Base-by-base conservation (phyloP, 176 grass and related monocot species). In the Elymus sibiricus region DNA sequence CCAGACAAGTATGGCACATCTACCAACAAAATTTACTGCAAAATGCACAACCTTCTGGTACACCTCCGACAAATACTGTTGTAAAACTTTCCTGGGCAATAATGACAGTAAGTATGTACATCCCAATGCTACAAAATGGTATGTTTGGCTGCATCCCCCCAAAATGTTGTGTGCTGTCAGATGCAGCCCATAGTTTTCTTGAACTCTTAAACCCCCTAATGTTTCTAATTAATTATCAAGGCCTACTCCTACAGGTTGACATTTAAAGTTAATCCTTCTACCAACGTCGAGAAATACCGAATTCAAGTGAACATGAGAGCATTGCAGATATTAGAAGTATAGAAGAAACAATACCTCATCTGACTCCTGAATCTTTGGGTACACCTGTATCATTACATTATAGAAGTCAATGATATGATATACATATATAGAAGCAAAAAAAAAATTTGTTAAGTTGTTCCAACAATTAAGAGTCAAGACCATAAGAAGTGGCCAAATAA, bases 281-380 rank as follows among this genome's bases (percentile, higher is more conserved):
- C 61, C 10, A 67, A 85, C 51, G 35, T 89, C 29, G 8, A 31
- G 28, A 80, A 76, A 59, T 60, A 67, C 21, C 5, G 81, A 39
- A 81, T 42, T 69, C 38, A 74, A 79, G 3, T 90, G 35, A 61
- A 78, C 15, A 5, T 65, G 13, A 51, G 4, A 80, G 2, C 16
- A 31, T 53, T 58, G 35, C 12, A 68, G 10, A 71, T 62, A 85
- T 77, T 28, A 81, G 40, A 64, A 68, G 38, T 25, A 70, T 16
- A 80, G 59, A 79, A 60, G 21, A 10, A 79, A 49, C 69, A 59
- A 39, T 61, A 95, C 96, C 93, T 98, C 96, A 75, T 95, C 89
- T 10, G 79, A 94, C 40, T 92, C 90, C 84, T 92, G 91, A 73
- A 98, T 95, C 84, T 98, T 95, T 80, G 93, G 96, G 60, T 89